Evolutionary conservation across 192 early-diverging fungal species (phyloP).

Genomic region (Neocallimastix lanati): DNA sequence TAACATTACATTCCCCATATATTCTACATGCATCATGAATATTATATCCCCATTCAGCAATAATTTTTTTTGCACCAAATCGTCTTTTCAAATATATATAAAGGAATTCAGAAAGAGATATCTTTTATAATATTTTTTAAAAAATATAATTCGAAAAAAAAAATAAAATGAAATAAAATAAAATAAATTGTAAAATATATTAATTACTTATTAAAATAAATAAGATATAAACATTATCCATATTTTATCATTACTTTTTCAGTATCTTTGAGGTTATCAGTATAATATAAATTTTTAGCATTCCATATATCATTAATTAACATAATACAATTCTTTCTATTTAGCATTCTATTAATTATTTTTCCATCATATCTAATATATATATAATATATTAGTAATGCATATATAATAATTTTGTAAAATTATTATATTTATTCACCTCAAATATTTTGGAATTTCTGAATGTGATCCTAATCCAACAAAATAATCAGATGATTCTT

Average conservation of each 20-base stretch:
- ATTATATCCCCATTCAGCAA: constrained; percentile 45
- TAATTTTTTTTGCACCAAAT: constrained; percentile 25
- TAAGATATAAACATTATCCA: too few species aligned
- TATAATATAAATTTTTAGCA: constrained; percentile 24
- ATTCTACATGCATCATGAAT: constrained; percentile 16
- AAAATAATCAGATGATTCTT: constrained; percentile 3
- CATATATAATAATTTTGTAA: too few species aligned
- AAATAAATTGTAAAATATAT: too few species aligned
- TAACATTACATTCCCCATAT: constrained; percentile 10
- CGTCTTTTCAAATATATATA: constrained; percentile 32
- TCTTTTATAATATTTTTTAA: too few species aligned
- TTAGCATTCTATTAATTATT: constrained; percentile 22
- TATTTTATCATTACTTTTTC: too few species aligned
- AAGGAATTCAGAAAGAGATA: constrained; percentile 24
- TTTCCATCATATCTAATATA: constrained; percentile 31
- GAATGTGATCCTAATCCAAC: constrained; percentile 13
- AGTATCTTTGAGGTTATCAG: too few species aligned
- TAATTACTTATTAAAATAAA: too few species aligned
- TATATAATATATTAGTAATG: too few species aligned
- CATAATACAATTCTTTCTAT: constrained; percentile 10
- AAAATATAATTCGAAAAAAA: too few species aligned
- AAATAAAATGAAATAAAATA: too few species aligned
- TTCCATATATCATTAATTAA: constrained; percentile 32
- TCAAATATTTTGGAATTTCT: constrained; percentile 19
- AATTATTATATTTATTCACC: constrained; percentile 10